Conservation (phyloP, 148 eudicot species). For the Nepenthes mirabilis region DNA sequence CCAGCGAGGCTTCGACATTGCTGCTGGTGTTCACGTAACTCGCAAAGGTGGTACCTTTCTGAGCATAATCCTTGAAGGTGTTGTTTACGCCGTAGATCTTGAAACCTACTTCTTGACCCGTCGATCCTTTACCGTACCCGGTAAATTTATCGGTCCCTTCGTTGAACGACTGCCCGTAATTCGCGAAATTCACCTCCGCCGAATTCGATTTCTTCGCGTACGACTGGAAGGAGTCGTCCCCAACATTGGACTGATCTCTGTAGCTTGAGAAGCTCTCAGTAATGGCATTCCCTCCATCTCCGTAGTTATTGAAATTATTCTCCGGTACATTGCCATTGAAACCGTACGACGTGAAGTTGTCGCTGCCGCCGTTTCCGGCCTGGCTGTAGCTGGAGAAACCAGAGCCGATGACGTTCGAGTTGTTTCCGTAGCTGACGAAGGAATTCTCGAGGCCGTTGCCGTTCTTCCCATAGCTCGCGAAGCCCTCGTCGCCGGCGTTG, state of each 20-base stretch:
- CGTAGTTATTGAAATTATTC: slow-evolving; percentile 39
- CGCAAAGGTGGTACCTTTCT: slow-evolving; percentile 30
- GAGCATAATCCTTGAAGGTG: slow-evolving; percentile 41
- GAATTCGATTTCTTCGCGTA: slow-evolving; percentile 42
- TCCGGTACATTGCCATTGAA: slow-evolving; percentile 28
- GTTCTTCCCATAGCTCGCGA: slow-evolving; percentile 45
- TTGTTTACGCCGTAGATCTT: slow-evolving; percentile 29
- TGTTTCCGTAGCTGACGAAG: slow-evolving; percentile 30
- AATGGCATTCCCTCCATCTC: slow-evolving; percentile 26
- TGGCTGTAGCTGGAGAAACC: slow-evolving; percentile 30
- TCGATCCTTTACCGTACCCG: slow-evolving; percentile 36
- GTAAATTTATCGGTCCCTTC: slow-evolving; percentile 42
- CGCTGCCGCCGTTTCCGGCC: slow-evolving; percentile 23
- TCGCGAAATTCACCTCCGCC: slow-evolving; percentile 24
- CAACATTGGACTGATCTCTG: slow-evolving; percentile 41
- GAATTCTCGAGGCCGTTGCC: slow-evolving; percentile 29
- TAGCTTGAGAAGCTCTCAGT: slow-evolving; percentile 32
- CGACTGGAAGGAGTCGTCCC: slow-evolving; percentile 32
- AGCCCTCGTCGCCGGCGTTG: slow-evolving; percentile 40
- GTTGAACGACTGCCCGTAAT: slow-evolving; percentile 35
- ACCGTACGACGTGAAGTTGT: slow-evolving; percentile 40
- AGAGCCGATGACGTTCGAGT: slow-evolving; percentile 32
- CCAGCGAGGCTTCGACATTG: slow-evolving; percentile 6
- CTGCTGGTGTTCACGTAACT: slow-evolving; percentile 23
- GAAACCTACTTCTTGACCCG: slow-evolving; percentile 23